Evolutionary conservation across 345 rosid genomes (phyloP).

Genomic region (Mercurialis annua): DNA sequence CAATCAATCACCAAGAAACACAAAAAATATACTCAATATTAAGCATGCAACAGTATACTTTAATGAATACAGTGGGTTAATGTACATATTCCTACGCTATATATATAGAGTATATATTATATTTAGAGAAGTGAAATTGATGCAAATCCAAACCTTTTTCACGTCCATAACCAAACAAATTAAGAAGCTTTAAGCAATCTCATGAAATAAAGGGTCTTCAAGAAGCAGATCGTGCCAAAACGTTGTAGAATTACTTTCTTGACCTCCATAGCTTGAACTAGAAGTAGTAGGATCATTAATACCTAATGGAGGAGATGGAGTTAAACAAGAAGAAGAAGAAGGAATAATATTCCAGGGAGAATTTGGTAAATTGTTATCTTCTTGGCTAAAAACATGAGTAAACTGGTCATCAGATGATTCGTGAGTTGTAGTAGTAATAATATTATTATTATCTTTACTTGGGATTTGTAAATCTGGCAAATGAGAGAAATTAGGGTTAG

Average conservation of each 20-base stretch:
- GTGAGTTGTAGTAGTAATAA: background rate
- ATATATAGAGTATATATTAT: constrained; percentile 11
- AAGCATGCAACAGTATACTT: constrained; percentile 10
- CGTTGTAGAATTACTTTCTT: constrained; percentile 21
- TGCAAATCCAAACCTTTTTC: constrained; percentile 23
- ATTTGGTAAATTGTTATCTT: constrained; percentile 26
- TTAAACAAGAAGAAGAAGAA: constrained; percentile 31
- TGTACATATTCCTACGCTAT: constrained; percentile 1
- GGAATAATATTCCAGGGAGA: constrained; percentile 44
- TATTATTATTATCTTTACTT: background rate
- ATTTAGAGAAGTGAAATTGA: constrained; percentile 13
- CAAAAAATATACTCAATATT: background rate
- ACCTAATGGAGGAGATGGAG: constrained; percentile 39
- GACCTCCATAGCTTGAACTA: background rate
- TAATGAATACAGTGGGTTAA: background rate
- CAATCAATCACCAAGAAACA: background rate
- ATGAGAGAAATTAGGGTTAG: constrained; percentile 40
- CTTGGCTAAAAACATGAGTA: constrained; percentile 25
- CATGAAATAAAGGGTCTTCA: constrained; percentile 51
- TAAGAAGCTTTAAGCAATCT: constrained; percentile 29
- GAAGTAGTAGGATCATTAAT: constrained; percentile 6
- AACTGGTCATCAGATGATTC: constrained; percentile 17
- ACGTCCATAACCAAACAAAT: background rate
- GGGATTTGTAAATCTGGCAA: constrained; percentile 48
- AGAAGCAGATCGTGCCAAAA: constrained; percentile 45